A percentile compares a stretch with the other conserved stretches of the same genome.
These are phyloP conservation scores for Bothriochloa decipiens DNA, from an alignment of 176 grass and related monocot species.

Conservation along the genomic window DNA sequence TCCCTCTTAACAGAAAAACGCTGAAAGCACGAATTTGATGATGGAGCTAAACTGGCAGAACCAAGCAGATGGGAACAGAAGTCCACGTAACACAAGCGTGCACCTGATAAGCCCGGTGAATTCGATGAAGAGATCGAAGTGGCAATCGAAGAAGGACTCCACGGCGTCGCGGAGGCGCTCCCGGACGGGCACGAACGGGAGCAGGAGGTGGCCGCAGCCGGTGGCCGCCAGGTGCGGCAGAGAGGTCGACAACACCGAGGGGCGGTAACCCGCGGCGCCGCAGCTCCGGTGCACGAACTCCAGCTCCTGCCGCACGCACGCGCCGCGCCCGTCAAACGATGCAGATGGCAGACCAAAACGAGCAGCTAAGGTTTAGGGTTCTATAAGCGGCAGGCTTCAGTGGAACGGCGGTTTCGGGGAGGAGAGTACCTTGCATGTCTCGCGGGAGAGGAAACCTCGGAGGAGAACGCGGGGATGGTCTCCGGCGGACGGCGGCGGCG, in stretches of 20 bases:
- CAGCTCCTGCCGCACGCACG: constrained; percentile 58
- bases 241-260: constrained; percentile 79
- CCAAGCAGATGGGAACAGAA: neutral
- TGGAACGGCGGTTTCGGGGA: neutral
- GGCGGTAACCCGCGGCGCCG: constrained; percentile 67
- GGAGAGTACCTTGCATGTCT: constrained; percentile 74
- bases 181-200: constrained; percentile 74
- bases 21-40: neutral
- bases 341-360: constrained; percentile 4
- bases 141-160: constrained; percentile 75
- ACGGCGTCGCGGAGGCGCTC: constrained; percentile 75
- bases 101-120: constrained; percentile 95
- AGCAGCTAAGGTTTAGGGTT: constrained; percentile 24
- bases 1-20: constrained; percentile 9
- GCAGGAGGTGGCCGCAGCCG: constrained; percentile 72
- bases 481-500: constrained; percentile 18
- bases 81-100: neutral
- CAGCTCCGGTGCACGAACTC: constrained; percentile 90
- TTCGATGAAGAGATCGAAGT: constrained; percentile 88
- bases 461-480: constrained; percentile 56
- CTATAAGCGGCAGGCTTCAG: constrained; percentile 14
- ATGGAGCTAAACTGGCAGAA: neutral
- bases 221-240: constrained; percentile 77
- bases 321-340: constrained; percentile 3
- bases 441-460: constrained; percentile 53